These are phyloP conservation scores for Vigna hirtella DNA, from an alignment of 306 rosid genomes.

Conservation along the genomic window DNA sequence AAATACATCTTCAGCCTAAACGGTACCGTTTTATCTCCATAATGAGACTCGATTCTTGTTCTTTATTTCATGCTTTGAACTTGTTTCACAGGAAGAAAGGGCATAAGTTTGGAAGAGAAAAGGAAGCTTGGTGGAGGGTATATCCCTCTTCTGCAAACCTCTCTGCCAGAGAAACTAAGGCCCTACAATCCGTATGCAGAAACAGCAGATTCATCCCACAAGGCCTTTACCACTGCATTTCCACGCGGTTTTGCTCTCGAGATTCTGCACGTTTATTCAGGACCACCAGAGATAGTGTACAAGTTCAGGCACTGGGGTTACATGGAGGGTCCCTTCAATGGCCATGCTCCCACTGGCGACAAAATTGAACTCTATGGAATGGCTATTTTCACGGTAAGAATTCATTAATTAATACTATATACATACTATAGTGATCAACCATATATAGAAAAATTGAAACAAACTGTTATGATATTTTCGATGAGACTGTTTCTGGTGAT, in stretches of 20 bases:
- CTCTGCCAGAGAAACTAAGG: slow-evolving; percentile 58
- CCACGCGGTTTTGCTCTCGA: slow-evolving; percentile 78
- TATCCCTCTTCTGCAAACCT: slow-evolving; percentile 59
- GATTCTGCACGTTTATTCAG: slow-evolving; percentile 58
- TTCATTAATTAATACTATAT: too few species aligned
- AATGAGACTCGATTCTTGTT: background rate
- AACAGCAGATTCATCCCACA: slow-evolving; percentile 60
- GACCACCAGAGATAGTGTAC: slow-evolving; percentile 65
- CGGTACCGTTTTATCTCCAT: slow-evolving; percentile 42
- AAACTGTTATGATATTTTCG: too few species aligned
- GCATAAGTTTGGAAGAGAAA: slow-evolving; percentile 49
- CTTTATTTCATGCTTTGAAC: background rate
- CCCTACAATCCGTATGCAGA: slow-evolving; percentile 59
- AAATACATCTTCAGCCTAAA: slow-evolving; percentile 61
- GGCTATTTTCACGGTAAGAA: slow-evolving; percentile 55
- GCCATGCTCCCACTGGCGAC: slow-evolving; percentile 64
- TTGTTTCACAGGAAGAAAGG: slow-evolving; percentile 54
- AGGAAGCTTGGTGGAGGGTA: slow-evolving; percentile 73
- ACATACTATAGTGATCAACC: too few species aligned
- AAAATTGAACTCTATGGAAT: slow-evolving; percentile 59
- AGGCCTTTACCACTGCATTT: slow-evolving; percentile 58
- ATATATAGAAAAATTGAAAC: too few species aligned
- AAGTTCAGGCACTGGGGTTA: slow-evolving; percentile 83
- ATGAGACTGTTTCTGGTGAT: background rate
- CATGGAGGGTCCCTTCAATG: slow-evolving; percentile 85